phyloP scores from a whole-genome alignment of 2,329 filamentous ascomycete genomes.

The Scedosporium apiospermum region DNA sequence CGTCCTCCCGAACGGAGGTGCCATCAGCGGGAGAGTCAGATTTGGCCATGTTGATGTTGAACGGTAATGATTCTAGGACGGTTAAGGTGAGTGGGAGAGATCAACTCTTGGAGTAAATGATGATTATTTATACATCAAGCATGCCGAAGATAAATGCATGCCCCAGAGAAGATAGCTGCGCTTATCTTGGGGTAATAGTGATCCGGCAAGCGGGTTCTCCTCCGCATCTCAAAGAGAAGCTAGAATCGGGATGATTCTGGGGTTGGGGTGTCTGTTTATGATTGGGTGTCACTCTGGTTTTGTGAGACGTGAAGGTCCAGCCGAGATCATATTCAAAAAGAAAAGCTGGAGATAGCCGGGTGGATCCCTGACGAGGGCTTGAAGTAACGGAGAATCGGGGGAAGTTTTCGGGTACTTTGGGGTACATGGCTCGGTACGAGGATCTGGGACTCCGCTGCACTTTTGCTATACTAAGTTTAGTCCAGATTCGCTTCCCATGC shows the following conservation, averaged over 20 bases:
- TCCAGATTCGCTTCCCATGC: too few species aligned
- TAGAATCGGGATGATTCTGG: background rate
- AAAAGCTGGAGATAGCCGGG: background rate
- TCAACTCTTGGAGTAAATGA: too few species aligned
- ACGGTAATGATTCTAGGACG: too few species aligned
- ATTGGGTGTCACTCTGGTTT: background rate
- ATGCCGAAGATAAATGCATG: background rate
- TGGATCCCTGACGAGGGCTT: background rate
- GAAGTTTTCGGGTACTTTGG: background rate
- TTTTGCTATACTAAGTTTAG: too few species aligned
- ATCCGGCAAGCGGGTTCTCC: background rate
- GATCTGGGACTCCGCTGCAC: background rate
- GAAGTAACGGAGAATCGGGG: background rate
- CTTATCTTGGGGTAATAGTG: background rate
- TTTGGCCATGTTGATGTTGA: background rate
- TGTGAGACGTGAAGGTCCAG: slow-evolving; percentile 2
- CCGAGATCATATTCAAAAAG: background rate
- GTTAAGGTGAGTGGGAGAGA: too few species aligned
- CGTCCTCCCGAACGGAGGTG: background rate
- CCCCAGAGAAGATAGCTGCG: background rate
- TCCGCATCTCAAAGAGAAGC: background rate
- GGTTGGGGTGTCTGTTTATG: background rate
- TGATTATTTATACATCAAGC: background rate
- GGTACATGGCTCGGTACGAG: background rate
- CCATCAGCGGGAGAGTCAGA: background rate